Evolutionary conservation across 2,329 filamentous ascomycete genomes (phyloP), one percentile per base, ranked within the genome.

Genomic region (Beauveria sp.): DNA sequence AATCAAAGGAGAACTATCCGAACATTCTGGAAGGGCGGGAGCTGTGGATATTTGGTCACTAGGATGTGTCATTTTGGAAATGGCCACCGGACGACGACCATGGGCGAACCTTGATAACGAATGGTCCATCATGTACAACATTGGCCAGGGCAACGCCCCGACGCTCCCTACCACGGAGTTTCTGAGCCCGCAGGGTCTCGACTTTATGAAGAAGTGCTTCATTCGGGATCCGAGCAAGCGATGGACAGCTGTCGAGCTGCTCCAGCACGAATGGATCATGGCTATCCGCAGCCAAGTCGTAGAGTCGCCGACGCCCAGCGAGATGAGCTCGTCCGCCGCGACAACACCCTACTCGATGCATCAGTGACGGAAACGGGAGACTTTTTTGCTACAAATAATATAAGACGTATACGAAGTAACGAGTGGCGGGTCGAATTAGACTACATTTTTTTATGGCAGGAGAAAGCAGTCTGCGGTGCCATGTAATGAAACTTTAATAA

Each of bases 91-190:
- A 22, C 86, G 92, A 64, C 86, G 93, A 18, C 95, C 95, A 1
- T 99, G 95, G 95, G 91, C 92, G 28, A 91, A 88, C 66, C 86
- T 98, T 52, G 95, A 99, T 78, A 99, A 99, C 72, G 95, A 99
- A 75, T 99, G 93, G 92, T 95, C 95, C 47, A 98, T 99, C 77
- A 99, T 99, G 95, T 99, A 97, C 82, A 98, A 98, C 78, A 99
- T 99, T 70, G 95, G 95, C 1, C 93, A 96, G 72, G 95, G 95
- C 66, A 96, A 97, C 69, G 90, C 92, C 54, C 95, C 95, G 6
- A 88, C 91, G 71, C 81, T 97, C 61, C 95, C 95, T 1, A 81
- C 85, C 1, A 73, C 79, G 1, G 93, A 98, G 58, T 93, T 98
- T 74, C 83, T 99, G 65, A 95, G 90, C 70, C 83, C 87, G 0